phyloP scores from a whole-genome alignment of 2,329 filamentous ascomycete species.

The Arthrobotrys megalospora region DNA sequence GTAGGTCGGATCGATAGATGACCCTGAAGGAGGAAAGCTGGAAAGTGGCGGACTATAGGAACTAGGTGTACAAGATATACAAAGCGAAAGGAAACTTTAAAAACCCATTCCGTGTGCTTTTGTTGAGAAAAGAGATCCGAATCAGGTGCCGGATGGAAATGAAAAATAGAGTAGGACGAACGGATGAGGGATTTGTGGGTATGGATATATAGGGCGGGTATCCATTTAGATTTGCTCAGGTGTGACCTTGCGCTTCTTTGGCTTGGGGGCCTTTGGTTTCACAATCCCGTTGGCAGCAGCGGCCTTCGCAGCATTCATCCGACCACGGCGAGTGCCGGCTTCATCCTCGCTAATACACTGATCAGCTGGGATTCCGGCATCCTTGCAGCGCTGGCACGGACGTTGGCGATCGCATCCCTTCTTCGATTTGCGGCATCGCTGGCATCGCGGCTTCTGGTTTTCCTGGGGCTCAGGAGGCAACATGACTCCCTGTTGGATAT shows the following conservation, averaged over 20 bases:
- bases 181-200: background rate
- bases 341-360: slow-evolving; percentile 98
- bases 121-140: slow-evolving; percentile 26
- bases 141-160: slow-evolving; percentile 5
- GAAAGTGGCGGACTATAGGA: slow-evolving; percentile 21
- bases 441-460: slow-evolving; percentile 95
- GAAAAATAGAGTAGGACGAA: slow-evolving; percentile 12
- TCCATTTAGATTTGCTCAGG: slow-evolving; percentile 57
- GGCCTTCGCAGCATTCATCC: slow-evolving; percentile 83
- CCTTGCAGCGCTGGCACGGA: slow-evolving; percentile 93
- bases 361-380: slow-evolving; percentile 92
- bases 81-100: slow-evolving; percentile 32
- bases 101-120: slow-evolving; percentile 43
- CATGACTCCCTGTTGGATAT: slow-evolving; percentile 56
- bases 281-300: slow-evolving; percentile 68
- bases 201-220: slow-evolving; percentile 11
- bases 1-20: slow-evolving; percentile 31
- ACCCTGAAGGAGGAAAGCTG: slow-evolving; percentile 4
- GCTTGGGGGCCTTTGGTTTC: slow-evolving; percentile 62
- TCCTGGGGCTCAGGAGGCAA: slow-evolving; percentile 60
- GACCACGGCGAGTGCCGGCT: slow-evolving; percentile 94
- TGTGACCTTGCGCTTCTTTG: slow-evolving; percentile 63
- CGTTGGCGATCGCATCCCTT: slow-evolving; percentile 98
- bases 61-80: slow-evolving; percentile 54
- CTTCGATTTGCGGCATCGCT: slow-evolving; percentile 99